Conservation (phyloP, 768 basidiomycete species). For the Daedaleopsis nitida region DNA sequence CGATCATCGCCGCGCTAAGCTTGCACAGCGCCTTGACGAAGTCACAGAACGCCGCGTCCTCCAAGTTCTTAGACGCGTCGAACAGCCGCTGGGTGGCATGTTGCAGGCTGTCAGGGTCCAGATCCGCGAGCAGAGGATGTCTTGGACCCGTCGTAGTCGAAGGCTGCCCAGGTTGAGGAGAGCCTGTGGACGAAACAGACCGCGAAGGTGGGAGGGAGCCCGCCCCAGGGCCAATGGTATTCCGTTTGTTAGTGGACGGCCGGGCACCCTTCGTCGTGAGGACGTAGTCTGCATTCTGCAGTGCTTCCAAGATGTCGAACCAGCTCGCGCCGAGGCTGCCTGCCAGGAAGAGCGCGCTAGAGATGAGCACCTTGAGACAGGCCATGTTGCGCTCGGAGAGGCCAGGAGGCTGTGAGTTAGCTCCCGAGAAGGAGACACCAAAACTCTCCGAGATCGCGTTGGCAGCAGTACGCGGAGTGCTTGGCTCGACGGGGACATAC, state of each 20-base stretch:
- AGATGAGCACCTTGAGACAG: slow-evolving; percentile 82
- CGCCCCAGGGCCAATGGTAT: slow-evolving; percentile 34
- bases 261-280: slow-evolving; percentile 60
- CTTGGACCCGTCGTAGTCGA: slow-evolving; percentile 31
- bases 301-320: slow-evolving; percentile 86
- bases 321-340: slow-evolving; percentile 88
- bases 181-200: slow-evolving; percentile 25
- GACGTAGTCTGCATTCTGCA: slow-evolving; percentile 96
- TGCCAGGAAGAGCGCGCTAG: slow-evolving; percentile 77
- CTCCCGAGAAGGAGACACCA: slow-evolving; percentile 48
- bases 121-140: slow-evolving; percentile 69
- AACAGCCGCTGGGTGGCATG: slow-evolving; percentile 80
- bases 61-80: slow-evolving; percentile 81
- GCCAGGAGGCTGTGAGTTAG: slow-evolving; percentile 61
- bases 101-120: slow-evolving; percentile 76
- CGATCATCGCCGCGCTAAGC: slow-evolving; percentile 91
- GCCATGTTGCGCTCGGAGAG: slow-evolving; percentile 89
- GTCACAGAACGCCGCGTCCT: slow-evolving; percentile 78
- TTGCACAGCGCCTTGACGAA: slow-evolving; percentile 81
- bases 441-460: slow-evolving; percentile 66
- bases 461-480: slow-evolving; percentile 61
- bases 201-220: slow-evolving; percentile 37
- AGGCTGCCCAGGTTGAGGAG: slow-evolving; percentile 19
- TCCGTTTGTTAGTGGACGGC: slow-evolving; percentile 18
- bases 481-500: slow-evolving; percentile 41